A percentile compares a stretch with the other conserved stretches of the same genome.
These are phyloP conservation scores for Strigomonas culicis DNA, from an alignment of 208 protist species.

Conservation along the genomic window DNA sequence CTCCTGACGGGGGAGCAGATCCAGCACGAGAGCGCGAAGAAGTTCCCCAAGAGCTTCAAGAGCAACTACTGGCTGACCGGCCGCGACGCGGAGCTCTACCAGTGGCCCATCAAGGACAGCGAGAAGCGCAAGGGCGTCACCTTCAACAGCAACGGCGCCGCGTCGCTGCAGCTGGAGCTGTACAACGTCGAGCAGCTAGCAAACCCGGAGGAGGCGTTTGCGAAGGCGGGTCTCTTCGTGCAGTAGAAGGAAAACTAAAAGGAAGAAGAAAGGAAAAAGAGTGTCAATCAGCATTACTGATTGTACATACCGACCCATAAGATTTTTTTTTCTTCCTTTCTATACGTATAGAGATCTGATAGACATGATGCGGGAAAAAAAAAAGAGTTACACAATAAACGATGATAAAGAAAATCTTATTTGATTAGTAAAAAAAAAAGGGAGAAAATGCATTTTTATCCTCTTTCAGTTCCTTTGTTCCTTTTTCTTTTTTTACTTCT, in stretches of 20 bases:
- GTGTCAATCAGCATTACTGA: too few relatives aligned
- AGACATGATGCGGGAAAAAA: too few relatives aligned
- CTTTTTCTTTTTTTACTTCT: slow-evolving; percentile 13
- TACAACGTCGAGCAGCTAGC: slow-evolving; percentile 89
- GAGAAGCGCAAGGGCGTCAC: slow-evolving; percentile 77
- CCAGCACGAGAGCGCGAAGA: slow-evolving; percentile 59
- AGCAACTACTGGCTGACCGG: slow-evolving; percentile 89
- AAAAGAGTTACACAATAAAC: too few relatives aligned
- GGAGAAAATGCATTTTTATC: background rate
- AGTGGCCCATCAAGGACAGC: slow-evolving; percentile 79
- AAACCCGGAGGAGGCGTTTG: slow-evolving; percentile 84
- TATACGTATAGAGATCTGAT: too few relatives aligned
- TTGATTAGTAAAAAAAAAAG: background rate
- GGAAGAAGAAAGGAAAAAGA: slow-evolving; percentile 3
- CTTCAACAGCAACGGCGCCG: slow-evolving; percentile 40
- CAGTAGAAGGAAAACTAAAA: slow-evolving; percentile 36
- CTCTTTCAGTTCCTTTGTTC: slow-evolving; percentile 9
- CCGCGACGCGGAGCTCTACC: slow-evolving; percentile 82
- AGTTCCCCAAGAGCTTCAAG: slow-evolving; percentile 65
- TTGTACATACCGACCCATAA: background rate
- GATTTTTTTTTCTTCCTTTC: background rate
- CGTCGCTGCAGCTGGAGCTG: slow-evolving; percentile 69
- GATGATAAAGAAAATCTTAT: background rate
- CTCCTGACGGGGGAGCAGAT: slow-evolving; percentile 82
- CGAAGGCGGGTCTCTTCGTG: slow-evolving; percentile 73